phyloP scores from a whole-genome alignment of 2,329 filamentous ascomycete genomes.

The Alternaria gaisen region DNA sequence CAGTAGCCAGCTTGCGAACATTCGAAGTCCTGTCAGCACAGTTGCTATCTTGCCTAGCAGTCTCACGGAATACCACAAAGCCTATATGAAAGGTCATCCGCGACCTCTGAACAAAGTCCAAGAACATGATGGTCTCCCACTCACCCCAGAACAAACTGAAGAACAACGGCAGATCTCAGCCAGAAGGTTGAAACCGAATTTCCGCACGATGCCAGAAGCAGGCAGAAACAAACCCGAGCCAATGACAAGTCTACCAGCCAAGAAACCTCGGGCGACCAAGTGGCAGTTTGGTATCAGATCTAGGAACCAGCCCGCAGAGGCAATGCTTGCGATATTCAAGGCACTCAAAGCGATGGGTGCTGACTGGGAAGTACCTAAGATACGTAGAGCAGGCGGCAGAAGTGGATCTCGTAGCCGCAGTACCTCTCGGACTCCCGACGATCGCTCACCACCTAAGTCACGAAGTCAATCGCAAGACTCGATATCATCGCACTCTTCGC shows the following conservation, averaged over 20 bases:
- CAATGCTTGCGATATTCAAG: slow-evolving; percentile 93
- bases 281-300: slow-evolving; percentile 99
- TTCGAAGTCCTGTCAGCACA: slow-evolving; percentile 69
- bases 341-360: slow-evolving; percentile 87
- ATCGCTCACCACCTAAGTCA: slow-evolving; percentile 47
- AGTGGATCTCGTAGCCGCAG: slow-evolving; percentile 48
- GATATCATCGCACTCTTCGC: slow-evolving; percentile 43
- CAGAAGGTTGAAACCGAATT: slow-evolving; percentile 85
- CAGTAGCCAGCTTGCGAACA: slow-evolving; percentile 48
- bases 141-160: slow-evolving; percentile 51
- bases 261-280: slow-evolving; percentile 81
- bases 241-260: slow-evolving; percentile 65
- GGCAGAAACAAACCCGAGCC: slow-evolving; percentile 61
- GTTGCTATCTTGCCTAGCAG: slow-evolving; percentile 92
- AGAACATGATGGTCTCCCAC: slow-evolving; percentile 51
- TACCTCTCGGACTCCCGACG: slow-evolving; percentile 36
- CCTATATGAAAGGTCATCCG: slow-evolving; percentile 78
- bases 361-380: slow-evolving; percentile 74
- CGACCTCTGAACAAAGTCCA: slow-evolving; percentile 38
- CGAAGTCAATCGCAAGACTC: slow-evolving; percentile 42
- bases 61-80: slow-evolving; percentile 87
- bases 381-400: slow-evolving; percentile 52
- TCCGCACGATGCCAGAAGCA: slow-evolving; percentile 71
- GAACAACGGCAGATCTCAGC: slow-evolving; percentile 81
- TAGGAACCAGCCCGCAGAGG: slow-evolving; percentile 91